Evolutionary conservation across 129 eudicot genomes (phyloP).

Genomic region (Silybum marianum): DNA sequence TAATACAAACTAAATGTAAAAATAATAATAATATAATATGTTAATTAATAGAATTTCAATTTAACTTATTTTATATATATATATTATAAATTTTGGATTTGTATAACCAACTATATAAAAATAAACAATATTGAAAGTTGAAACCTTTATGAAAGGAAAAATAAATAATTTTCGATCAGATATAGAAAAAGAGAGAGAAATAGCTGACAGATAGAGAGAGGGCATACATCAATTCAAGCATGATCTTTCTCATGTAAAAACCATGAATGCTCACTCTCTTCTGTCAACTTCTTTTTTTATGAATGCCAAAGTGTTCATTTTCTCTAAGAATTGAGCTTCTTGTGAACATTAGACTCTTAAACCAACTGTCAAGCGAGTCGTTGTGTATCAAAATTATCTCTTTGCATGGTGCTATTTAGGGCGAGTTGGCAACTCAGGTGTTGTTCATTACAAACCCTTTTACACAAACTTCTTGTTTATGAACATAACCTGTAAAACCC

Average conservation of each 20-base stretch:
- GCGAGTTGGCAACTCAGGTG: background rate
- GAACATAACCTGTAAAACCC: background rate
- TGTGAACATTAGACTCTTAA: background rate
- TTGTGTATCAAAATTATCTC: background rate
- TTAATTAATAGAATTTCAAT: too few relatives aligned
- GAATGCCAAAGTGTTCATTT: background rate
- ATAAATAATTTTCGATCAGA: background rate
- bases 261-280: constrained; percentile 28
- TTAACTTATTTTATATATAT: too few relatives aligned
- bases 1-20: too few relatives aligned
- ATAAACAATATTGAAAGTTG: background rate
- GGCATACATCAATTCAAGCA: constrained; percentile 15
- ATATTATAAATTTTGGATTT: too few relatives aligned
- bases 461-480: background rate
- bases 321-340: background rate
- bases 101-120: background rate
- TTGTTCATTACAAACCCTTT: background rate
- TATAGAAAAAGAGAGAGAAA: background rate
- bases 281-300: constrained; percentile 10
- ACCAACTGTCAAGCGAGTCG: background rate
- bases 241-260: background rate
- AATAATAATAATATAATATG: too few relatives aligned
- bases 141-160: too few relatives aligned
- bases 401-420: background rate
- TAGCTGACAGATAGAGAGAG: constrained; percentile 11